Base-by-base conservation (phyloP, 2,329 filamentous ascomycete genomes). In the Aspergillus quadricinctus region DNA sequence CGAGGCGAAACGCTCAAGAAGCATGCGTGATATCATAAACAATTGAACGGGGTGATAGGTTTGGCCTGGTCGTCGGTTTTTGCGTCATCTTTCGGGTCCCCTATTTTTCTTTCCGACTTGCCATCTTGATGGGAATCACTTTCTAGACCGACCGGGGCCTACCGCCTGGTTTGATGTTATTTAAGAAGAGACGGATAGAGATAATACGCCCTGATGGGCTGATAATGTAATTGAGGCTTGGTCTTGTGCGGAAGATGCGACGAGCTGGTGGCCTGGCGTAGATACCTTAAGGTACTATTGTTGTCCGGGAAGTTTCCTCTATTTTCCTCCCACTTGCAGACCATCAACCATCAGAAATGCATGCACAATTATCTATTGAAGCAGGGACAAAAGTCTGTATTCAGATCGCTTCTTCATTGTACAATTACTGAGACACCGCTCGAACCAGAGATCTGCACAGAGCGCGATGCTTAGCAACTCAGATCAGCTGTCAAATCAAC, bases 151-250 rank as follows among this genome's bases (percentile, higher is more conserved):
- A 43, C 45, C 25, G 49, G 46, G 19, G 19, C 41, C 8, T 49
- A 51, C 41, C 45, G 54, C 49, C 51, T 52, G 57, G 57, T 61
- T 58, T 57, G 60, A 57, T 61, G 52, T 56, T 53, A 55, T 60
- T 55, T 61, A 56, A 49, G 45, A 53, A 54, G 57, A 56, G 31
- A 40, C 55, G 53, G 56, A 62, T 62, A 62, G 58, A 62, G 55
- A 58, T 62, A 62, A 59, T 57, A 58, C 21, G 54, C 56, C 58
- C 60, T 57, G 25, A 40, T 41, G 53, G 53, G 53, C 53, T 52
- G 28, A 23, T 53, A 55, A 55, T 59, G 52, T 54, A 59, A 57
- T 56, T 25, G 27, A 49, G 10, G 7, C 17, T 17, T 37, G 31
- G 31, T 35, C 40, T 21, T 45, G 10, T 52, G 7, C 25, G 49